Conservation (phyloP, 441 rosid genomes). For the Sinapis alba region DNA sequence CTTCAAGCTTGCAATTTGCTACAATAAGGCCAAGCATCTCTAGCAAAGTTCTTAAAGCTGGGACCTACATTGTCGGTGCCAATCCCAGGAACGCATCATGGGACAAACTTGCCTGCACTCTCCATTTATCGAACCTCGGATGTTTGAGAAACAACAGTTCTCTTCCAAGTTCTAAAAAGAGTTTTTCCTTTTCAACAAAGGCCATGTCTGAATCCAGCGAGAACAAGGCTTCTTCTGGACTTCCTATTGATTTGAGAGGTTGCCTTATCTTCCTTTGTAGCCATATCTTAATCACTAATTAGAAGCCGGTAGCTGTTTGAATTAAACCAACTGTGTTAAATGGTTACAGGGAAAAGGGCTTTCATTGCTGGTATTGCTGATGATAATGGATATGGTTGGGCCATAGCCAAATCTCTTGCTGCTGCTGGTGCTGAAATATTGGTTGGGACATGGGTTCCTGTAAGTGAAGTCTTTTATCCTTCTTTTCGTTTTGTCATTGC, state of each 20-base stretch:
- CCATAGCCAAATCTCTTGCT: slow-evolving; percentile 97
- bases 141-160: slow-evolving; percentile 42
- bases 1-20: slow-evolving; percentile 67
- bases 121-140: slow-evolving; percentile 50
- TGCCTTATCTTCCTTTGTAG: neutral
- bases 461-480: slow-evolving; percentile 42
- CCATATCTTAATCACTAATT: neutral
- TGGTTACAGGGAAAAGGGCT: slow-evolving; percentile 76
- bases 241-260: slow-evolving; percentile 90
- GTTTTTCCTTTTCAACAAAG: slow-evolving; percentile 48
- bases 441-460: slow-evolving; percentile 99
- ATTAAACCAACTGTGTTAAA: neutral
- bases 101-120: slow-evolving; percentile 48
- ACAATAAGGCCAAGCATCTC: slow-evolving; percentile 58
- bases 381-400: slow-evolving; percentile 99
- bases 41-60: slow-evolving; percentile 46
- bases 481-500: neutral
- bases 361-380: slow-evolving; percentile 99
- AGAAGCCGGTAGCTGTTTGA: neutral
- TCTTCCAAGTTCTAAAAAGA: slow-evolving; percentile 43
- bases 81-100: slow-evolving; percentile 50
- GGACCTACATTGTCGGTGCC: slow-evolving; percentile 45
- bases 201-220: slow-evolving; percentile 68
- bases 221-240: slow-evolving; percentile 50
- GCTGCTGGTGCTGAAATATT: slow-evolving; percentile 98